Conservation (phyloP, 1,284 basidiomycete species). For the Crepidotus sp. region DNA sequence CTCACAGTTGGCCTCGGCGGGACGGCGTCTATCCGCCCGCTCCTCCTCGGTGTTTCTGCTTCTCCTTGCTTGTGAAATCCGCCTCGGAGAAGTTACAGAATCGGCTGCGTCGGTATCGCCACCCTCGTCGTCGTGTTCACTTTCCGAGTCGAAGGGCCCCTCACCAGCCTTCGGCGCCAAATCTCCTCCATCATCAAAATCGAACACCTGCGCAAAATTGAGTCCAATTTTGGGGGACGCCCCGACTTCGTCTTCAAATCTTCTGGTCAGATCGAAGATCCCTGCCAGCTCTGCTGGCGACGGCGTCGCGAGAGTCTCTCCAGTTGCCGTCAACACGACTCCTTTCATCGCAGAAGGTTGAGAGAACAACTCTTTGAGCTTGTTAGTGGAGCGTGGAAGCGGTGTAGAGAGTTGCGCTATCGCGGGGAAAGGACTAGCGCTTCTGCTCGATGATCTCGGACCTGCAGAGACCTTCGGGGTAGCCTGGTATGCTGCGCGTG, state of each 20-base stretch:
- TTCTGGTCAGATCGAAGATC: conserved; percentile 34
- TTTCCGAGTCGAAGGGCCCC: conserved; percentile 21
- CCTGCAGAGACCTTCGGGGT: conserved; percentile 13
- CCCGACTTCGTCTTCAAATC: conserved; percentile 23
- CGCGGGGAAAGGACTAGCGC: conserved; percentile 14
- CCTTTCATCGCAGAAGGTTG: conserved; percentile 72
- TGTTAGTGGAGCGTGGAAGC: conserved; percentile 23
- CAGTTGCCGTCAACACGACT: conserved; percentile 66
- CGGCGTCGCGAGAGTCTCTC: conserved; percentile 61
- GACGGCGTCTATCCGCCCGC: conserved; percentile 1
- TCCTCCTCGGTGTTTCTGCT: conserved; percentile 18
- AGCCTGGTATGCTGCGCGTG: conserved; percentile 37
- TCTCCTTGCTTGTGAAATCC: conserved; percentile 22
- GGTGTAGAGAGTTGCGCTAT: conserved; percentile 29
- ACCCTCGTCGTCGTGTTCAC: conserved; percentile 28
- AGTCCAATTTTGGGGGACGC: conserved; percentile 58
- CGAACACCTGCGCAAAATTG: conserved; percentile 68
- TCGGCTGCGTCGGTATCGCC: conserved; percentile 15
- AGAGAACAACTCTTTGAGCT: conserved; percentile 19
- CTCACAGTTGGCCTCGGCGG: not conserved
- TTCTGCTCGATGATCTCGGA: conserved; percentile 4
- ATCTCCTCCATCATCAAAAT: conserved; percentile 40
- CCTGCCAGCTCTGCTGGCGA: conserved; percentile 52
- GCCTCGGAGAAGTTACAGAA: conserved; percentile 16
- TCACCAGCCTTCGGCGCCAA: conserved; percentile 18